These are phyloP conservation scores for Lactarius pseudohatsudake DNA, from an alignment of 768 basidiomycete species.

Conservation along the genomic window DNA sequence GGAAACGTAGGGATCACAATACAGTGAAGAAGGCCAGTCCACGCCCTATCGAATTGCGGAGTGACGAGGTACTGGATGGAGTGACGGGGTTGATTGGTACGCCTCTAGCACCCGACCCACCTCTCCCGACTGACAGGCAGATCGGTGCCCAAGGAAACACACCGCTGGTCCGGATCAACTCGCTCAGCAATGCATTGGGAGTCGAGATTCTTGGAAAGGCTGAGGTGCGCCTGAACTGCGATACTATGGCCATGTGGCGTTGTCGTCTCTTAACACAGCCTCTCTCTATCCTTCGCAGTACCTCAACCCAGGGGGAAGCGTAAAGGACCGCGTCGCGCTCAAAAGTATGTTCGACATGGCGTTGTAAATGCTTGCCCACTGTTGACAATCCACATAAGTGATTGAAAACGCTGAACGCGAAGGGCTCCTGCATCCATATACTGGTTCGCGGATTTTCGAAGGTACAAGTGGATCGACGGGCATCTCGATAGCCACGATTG, in stretches of 20 bases:
- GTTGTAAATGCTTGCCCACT: background rate
- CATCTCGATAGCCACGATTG: slow-evolving; percentile 94
- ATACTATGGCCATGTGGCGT: slow-evolving; percentile 1
- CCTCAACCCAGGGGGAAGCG: slow-evolving; percentile 95
- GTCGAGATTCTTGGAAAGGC: slow-evolving; percentile 96
- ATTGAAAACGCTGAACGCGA: slow-evolving; percentile 89
- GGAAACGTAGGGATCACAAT: slow-evolving; percentile 50
- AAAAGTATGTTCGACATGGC: slow-evolving; percentile 54
- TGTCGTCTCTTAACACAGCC: background rate
- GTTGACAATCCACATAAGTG: slow-evolving; percentile 49
- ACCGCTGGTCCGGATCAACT: slow-evolving; percentile 87
- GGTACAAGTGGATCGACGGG: slow-evolving; percentile 97
- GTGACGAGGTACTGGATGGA: slow-evolving; percentile 77
- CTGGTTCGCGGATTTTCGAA: slow-evolving; percentile 92
- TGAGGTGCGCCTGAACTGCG: slow-evolving; percentile 53
- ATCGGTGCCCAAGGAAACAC: slow-evolving; percentile 73
- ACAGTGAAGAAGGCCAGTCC: slow-evolving; percentile 36
- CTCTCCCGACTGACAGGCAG: background rate
- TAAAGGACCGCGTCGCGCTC: slow-evolving; percentile 96
- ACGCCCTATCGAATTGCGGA: slow-evolving; percentile 68
- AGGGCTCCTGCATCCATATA: slow-evolving; percentile 80
- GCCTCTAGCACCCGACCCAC: slow-evolving; percentile 28
- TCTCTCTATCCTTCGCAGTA: slow-evolving; percentile 51
- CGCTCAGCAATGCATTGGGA: slow-evolving; percentile 85
- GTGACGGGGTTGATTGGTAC: slow-evolving; percentile 84